Conservation (phyloP, 192 early-diverging fungal species). For the Jimgerdemannia flammicorona region DNA sequence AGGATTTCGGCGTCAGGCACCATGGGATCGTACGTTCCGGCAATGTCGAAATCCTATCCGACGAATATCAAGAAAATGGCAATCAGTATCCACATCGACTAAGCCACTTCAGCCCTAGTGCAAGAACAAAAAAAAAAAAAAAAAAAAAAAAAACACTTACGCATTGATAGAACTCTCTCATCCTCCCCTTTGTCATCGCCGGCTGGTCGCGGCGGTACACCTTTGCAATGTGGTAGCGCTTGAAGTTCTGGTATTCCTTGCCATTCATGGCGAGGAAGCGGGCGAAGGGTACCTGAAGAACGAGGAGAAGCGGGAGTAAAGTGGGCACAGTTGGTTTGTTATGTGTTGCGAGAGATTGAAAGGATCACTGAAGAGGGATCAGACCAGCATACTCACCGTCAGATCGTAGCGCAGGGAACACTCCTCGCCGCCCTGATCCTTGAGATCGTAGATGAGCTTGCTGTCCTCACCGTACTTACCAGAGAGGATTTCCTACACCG, state of each 20-base stretch:
- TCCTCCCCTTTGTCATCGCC: conserved; percentile 96
- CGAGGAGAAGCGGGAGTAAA: too few relatives aligned
- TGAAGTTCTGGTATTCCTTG: conserved; percentile 78
- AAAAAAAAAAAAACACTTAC: conserved; percentile 33
- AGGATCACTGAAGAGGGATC: conserved; percentile 4
- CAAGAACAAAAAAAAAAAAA: neutral
- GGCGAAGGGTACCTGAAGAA: conserved; percentile 70
- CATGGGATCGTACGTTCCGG: conserved; percentile 92
- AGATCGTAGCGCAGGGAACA: conserved; percentile 96
- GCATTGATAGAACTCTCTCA: conserved; percentile 99
- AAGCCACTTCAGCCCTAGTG: neutral
- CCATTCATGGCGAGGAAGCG: conserved; percentile 92
- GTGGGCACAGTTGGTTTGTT: neutral
- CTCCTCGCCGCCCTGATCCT: conserved; percentile 95
- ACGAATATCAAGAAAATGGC: neutral
- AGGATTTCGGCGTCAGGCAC: conserved; percentile 94
- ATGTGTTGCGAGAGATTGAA: neutral
- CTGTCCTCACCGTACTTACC: conserved; percentile 99
- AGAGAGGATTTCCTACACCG: conserved; percentile 72
- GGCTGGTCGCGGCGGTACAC: conserved; percentile 98
- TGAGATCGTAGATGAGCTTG: conserved; percentile 97
- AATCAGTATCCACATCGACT: neutral
- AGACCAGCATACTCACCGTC: conserved; percentile 53
- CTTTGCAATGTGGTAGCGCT: conserved; percentile 97
- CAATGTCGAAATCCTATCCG: conserved; percentile 91